Conservation (phyloP, 495 filamentous ascomycete species). For the Evernia prunastri region DNA sequence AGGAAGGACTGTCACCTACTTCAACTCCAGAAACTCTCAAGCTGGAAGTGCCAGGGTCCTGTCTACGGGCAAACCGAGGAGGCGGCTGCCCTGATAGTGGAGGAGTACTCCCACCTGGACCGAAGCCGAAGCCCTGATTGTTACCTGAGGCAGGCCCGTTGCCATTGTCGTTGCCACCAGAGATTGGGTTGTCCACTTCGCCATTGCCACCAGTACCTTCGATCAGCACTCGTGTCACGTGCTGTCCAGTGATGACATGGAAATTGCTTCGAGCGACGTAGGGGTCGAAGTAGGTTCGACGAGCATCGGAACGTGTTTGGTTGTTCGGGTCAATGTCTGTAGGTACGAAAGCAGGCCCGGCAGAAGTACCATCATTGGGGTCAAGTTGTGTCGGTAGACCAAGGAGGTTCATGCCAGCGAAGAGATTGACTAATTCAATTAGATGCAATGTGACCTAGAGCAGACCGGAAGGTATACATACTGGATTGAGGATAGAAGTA, state of each 20-base stretch:
- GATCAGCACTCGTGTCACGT: slow-evolving; percentile 41
- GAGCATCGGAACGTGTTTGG: slow-evolving; percentile 38
- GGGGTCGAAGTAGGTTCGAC: slow-evolving; percentile 39
- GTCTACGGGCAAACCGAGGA: slow-evolving; percentile 18
- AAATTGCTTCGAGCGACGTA: slow-evolving; percentile 36
- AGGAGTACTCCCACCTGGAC: slow-evolving; percentile 26
- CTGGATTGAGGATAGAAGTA: slow-evolving; percentile 32
- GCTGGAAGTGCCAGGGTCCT: slow-evolving; percentile 18
- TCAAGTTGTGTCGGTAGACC: slow-evolving; percentile 44
- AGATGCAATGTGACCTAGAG: slow-evolving; percentile 4
- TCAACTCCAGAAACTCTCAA: slow-evolving; percentile 26
- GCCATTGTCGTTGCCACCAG: slow-evolving; percentile 26
- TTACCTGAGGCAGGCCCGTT: slow-evolving; percentile 21
- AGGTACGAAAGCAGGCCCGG: slow-evolving; percentile 43
- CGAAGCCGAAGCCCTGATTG: slow-evolving; percentile 28
- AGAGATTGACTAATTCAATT: slow-evolving; percentile 42
- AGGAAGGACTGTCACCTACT: slow-evolving; percentile 11
- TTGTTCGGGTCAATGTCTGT: slow-evolving; percentile 38
- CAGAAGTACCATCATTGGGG: slow-evolving; percentile 40
- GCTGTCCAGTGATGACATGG: slow-evolving; percentile 40
- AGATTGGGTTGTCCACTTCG: slow-evolving; percentile 20
- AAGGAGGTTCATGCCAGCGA: slow-evolving; percentile 42
- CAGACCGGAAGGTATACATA: slow-evolving; percentile 9
- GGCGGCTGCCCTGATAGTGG: slow-evolving; percentile 13
- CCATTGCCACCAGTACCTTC: slow-evolving; percentile 24